Base-by-base conservation (phyloP, 2,329 filamentous ascomycete species). In the Diaporthe destruens region DNA sequence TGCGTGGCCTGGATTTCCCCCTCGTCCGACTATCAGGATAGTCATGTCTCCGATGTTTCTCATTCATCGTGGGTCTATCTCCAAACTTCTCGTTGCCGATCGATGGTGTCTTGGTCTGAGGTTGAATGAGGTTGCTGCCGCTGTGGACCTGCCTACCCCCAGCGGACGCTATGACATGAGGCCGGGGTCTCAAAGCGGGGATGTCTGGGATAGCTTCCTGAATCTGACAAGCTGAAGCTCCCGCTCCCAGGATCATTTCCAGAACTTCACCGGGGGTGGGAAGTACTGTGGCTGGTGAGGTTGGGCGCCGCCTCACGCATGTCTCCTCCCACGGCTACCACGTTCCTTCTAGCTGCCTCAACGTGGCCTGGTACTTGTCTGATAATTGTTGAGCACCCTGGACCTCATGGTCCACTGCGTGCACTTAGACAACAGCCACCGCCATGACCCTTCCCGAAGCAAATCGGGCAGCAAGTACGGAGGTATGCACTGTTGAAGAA, bases 201-300 rank as follows among this genome's bases (percentile, higher is more conserved):
- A 53, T 66, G 61, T 53, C 61, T 53, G 61, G 61, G 61, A 66
- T 53, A 54, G 68, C 55, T 44, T 70, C 55, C 47, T 57, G 16
- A 56, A 70, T 34, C 44, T 61, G 68, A 70, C 68, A 36, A 70
- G 68, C 61, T 66, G 61, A 53, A 66, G 61, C 61, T 66, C 32
- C 61, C 61, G 61, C 61, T 66, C n/a, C 47, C 61, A 66, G 61
- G 61, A 51, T 51, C n/a, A 49, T 70, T 69, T 70, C 32, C 55
- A 39, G 49, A 70, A 70, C 23, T 61, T 70, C 68, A 61, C 68
- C n/a, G 16, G 55, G 68, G 55, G 44, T 3, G n/a, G 54, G 42
- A 34, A 49, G 67, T 47, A 11, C 44, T 49, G 53, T 69, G 66
- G 68, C 55, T 70, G 47, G 55, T 57, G 54, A 36, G 53, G 8